Percentiles rank a stretch among this genome's conserved stretches.
phyloP scores from a whole-genome alignment of 1,284 basidiomycete genomes.

The Sanghuangporus baumii region DNA sequence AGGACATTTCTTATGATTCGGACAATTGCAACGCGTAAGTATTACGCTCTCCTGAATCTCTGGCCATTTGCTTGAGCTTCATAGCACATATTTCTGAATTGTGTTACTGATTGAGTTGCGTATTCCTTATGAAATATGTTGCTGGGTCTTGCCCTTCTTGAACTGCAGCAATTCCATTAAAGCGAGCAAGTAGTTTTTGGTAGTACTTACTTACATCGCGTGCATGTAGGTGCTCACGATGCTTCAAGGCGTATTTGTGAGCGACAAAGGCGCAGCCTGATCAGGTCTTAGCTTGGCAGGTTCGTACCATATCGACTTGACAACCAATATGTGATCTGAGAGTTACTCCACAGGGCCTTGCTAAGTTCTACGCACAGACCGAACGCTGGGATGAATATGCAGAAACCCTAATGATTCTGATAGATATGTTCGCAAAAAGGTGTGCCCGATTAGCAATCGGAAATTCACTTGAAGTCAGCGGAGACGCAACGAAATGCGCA shows the following conservation, averaged over 20 bases:
- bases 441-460: slow-evolving; percentile 29
- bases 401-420: slow-evolving; percentile 45
- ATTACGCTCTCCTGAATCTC: slow-evolving; percentile 14
- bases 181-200: slow-evolving; percentile 73
- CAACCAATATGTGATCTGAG: neutral
- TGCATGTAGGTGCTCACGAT: neutral
- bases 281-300: slow-evolving; percentile 76
- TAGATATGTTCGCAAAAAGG: slow-evolving; percentile 53
- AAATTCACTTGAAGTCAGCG: slow-evolving; percentile 35
- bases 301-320: slow-evolving; percentile 27
- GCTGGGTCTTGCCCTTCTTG: slow-evolving; percentile 69
- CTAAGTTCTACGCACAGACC: slow-evolving; percentile 66
- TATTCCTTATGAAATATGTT: slow-evolving; percentile 66
- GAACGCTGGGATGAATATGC: slow-evolving; percentile 58
- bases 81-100: neutral
- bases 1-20: slow-evolving; percentile 67
- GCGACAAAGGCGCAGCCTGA: slow-evolving; percentile 63
- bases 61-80: neutral
- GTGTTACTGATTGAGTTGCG: neutral
- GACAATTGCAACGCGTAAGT: slow-evolving; percentile 75
- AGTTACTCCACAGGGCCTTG: slow-evolving; percentile 48
- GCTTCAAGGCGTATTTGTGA: slow-evolving; percentile 61
- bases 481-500: slow-evolving; percentile 76
- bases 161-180: slow-evolving; percentile 62
- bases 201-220: neutral